Base-by-base conservation (phyloP, 2,329 filamentous ascomycete species). In the Colletotrichum graminicola region DNA sequence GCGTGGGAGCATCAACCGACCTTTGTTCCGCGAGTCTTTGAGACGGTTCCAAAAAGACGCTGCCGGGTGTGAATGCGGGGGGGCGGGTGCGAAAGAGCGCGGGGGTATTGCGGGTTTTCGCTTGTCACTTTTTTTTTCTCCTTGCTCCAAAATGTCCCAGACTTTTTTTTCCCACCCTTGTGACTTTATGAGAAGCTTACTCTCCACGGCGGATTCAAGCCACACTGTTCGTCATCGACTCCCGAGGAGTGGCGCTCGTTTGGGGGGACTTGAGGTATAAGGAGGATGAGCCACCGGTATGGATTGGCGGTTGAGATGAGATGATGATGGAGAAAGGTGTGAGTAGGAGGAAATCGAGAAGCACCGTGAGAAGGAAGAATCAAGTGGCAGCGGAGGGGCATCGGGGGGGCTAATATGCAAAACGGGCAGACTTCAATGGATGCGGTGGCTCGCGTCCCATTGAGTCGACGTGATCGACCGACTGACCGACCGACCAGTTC, bases 141-240 rank as follows among this genome's bases (percentile, higher is more conserved):
- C 23, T 18, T 18, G 59, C 26, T 23, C 52, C 52, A 55, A 57
- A 55, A 60, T 43, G 32, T n/a, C 29, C 41, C 16, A 7, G 21
- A 10, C 7, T 43, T 45, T n/a, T n/a, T n/a, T n/a, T n/a, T 57
- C 52, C 51, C 55, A 39, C 34, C 51, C 64, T 71, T 67, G 68
- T 68, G 68, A 68, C 62, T 59, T 36, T 8, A 23, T 39, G 21
- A 4, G 45, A 41, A 45, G 60, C 18, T 47, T 61, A 26, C 21
- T 11, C 36, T 45, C 62, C 51, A 64, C 36, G 39, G 39, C 52
- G 51, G 64, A 6, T 39, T 67, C 57, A 71, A 71, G 68, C 68
- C 68, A 71, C 68, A 68, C 43, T 68, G n/a, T 71, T 63, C 57
- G 68, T 71, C 68, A 71, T 71, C 57, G 59, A 67, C 68, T 71